Base-by-base conservation (phyloP, 768 basidiomycete genomes). In the Nidularia sp. region DNA sequence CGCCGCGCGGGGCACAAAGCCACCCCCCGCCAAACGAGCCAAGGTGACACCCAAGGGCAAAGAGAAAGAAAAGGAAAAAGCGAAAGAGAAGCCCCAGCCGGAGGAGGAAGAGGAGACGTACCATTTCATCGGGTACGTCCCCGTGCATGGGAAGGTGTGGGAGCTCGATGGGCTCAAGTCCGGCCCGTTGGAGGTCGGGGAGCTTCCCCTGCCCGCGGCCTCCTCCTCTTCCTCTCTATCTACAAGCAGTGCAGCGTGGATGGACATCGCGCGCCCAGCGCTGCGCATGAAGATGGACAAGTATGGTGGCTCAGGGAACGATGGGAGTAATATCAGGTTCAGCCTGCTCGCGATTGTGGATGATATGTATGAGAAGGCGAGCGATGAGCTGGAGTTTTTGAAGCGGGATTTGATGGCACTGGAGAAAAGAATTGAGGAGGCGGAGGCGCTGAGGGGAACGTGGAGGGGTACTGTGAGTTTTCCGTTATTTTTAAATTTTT, bases 91-190 rank as follows among this genome's bases (percentile, higher is more conserved):
- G 4, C 51, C 54, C 3, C 59, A 61, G 15, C 61, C 66, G 1
- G 68, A 61, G 1, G 70, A 70, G 6, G 60, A 60, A 13, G 74
- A 77, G 39, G 83, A 83, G 47, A 69, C 69, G 0, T 86, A 78
- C 64, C 84, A 86, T 59, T 86, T 82, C 67, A 83, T 85, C 53
- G 82, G 80, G 7, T 86, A 84, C 57, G 79, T 85, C 34, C 83
- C 81, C 4, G 77, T 75, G 1, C 67, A 75, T 57, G 83, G 82
- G 6, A 82, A 83, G 56, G 83, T 85, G n/a, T 86, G 83, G 83
- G 83, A 86, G 62, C 74, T 86, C 48, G 82, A 85, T 60, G 84
- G 84, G 9, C 72, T 85, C 50, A 82, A 81, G 53, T 71, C 77
- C 1, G 83, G 80, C 0, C 83, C 84, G 4, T 67, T 86, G 6